Evolutionary conservation across 768 basidiomycete genomes (phyloP), one percentile per base, ranked within the genome.

Genomic region (Lentinula lateritia): DNA sequence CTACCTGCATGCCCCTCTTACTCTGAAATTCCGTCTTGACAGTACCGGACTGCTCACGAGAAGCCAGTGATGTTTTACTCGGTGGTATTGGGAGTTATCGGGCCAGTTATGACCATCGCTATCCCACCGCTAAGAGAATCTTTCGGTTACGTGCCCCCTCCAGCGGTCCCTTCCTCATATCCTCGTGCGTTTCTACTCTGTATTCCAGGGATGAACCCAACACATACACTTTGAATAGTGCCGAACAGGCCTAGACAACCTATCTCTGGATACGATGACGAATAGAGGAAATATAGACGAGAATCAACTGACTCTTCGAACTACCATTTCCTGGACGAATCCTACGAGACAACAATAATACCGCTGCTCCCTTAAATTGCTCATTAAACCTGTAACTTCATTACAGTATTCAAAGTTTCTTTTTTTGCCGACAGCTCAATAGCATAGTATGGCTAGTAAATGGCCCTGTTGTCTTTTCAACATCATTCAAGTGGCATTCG

Each of bases 1-100:
- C 62, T 16, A 67, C 62, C 5, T 50, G 36, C 34, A 28, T 28
- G 9, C 35, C 32, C 18, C 28, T 60, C 32, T 57, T 18, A 18
- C 12, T 18, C 36, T 55, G 35, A 53, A 52, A 61, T 53, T 38
- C 57, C 12, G 39, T 45, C 28, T 52, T 45, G 60, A 50, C 71
- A 95, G 93, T 92, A 93, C 93, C 85, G 89, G 52, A 85, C 88
- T 67, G 92, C 93, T 41, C 93, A 96, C 75, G 93, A 96, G 75
- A 85, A 83, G 68, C 93, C 93, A 34, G 90, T 93, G 72, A 84
- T 95, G 72, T 95, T 95, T 79, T 96, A 87, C 75, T 93, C 93
- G 10, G 80, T 87, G 70, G 73, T 87, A 52, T 75, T 96, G 61
- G 93, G 93, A 57, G 67, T 78, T 61, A 80, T 86, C 67, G 93